Percentiles rank a stretch among this genome's conserved stretches.
Conservation (phyloP, 768 basidiomycete species). For the Lactarius hengduanensis region DNA sequence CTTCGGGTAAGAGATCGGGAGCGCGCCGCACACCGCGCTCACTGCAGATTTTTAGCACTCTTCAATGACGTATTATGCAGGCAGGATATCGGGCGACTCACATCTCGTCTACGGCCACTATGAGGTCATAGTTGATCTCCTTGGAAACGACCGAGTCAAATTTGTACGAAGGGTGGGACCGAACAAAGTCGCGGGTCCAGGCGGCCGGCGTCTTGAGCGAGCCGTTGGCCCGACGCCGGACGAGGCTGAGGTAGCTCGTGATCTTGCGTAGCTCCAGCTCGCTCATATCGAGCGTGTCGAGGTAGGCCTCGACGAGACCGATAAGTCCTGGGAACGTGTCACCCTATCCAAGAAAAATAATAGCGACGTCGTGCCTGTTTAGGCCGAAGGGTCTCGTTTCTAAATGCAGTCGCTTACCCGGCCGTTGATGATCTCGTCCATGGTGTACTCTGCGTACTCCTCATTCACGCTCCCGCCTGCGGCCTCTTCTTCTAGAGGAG, state of each 20-base stretch:
- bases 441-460: slow-evolving; percentile 90
- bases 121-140: slow-evolving; percentile 92
- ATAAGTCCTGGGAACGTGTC: slow-evolving; percentile 75
- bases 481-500: slow-evolving; percentile 46
- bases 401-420: slow-evolving; percentile 48
- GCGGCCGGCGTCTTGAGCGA: slow-evolving; percentile 81
- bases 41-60: slow-evolving; percentile 11
- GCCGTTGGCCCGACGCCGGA: slow-evolving; percentile 78
- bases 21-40: slow-evolving; percentile 32
- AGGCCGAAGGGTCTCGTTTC: not conserved
- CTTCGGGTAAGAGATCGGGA: slow-evolving; percentile 31
- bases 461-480: slow-evolving; percentile 55
- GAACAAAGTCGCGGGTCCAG: slow-evolving; percentile 93
- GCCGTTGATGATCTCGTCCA: slow-evolving; percentile 94
- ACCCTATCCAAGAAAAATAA: slow-evolving; percentile 41
- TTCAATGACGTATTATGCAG: not conserved
- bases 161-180: slow-evolving; percentile 87
- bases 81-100: slow-evolving; percentile 43
- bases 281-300: slow-evolving; percentile 82
- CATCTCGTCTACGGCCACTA: slow-evolving; percentile 90
- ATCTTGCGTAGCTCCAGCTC: slow-evolving; percentile 58
- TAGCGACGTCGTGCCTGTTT: not conserved
- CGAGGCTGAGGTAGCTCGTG: slow-evolving; percentile 73
- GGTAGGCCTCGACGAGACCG: slow-evolving; percentile 76
- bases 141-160: slow-evolving; percentile 89